phyloP scores from a whole-genome alignment of 768 basidiomycete species.

The Trametopsis cervina region DNA sequence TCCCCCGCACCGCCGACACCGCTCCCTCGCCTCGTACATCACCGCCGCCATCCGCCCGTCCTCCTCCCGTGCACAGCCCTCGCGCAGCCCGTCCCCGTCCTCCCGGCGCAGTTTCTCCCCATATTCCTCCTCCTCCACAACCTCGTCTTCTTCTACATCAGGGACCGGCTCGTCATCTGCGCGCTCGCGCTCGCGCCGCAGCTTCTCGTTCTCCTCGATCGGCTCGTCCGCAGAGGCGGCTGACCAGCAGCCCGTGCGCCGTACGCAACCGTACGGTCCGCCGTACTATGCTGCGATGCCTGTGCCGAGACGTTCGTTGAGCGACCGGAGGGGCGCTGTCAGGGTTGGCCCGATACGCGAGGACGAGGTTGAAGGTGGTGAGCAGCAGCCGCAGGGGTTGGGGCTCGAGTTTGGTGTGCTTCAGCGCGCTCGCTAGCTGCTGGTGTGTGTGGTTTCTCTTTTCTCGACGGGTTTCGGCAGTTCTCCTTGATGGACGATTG shows the following conservation, averaged over 20 bases:
- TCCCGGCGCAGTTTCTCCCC: neutral
- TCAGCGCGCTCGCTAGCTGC: neutral
- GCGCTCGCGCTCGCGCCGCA: neutral
- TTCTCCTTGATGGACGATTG: too few species aligned
- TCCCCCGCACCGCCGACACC: neutral
- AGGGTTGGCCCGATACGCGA: neutral
- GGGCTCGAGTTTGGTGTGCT: neutral
- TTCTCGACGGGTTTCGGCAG: too few species aligned
- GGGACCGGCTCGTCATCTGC: too few species aligned
- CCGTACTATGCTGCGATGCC: conserved; percentile 20
- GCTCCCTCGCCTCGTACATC: conserved; percentile 1
- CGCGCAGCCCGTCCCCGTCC: conserved; percentile 5
- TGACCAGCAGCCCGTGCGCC: conserved; percentile 4
- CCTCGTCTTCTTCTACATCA: too few species aligned
- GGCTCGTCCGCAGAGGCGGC: neutral
- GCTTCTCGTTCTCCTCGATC: conserved; percentile 5
- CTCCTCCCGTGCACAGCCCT: neutral
- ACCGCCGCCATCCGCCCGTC: neutral
- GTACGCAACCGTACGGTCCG: conserved; percentile 21
- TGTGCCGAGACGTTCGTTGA: conserved; percentile 1
- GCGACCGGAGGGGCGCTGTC: neutral
- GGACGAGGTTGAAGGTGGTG: neutral
- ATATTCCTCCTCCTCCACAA: neutral
- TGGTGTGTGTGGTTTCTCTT: too few species aligned
- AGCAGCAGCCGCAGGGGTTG: neutral